These are phyloP conservation scores for Penicillium tannophilum DNA, from an alignment of 495 filamentous ascomycete genomes.

Conservation along the genomic window DNA sequence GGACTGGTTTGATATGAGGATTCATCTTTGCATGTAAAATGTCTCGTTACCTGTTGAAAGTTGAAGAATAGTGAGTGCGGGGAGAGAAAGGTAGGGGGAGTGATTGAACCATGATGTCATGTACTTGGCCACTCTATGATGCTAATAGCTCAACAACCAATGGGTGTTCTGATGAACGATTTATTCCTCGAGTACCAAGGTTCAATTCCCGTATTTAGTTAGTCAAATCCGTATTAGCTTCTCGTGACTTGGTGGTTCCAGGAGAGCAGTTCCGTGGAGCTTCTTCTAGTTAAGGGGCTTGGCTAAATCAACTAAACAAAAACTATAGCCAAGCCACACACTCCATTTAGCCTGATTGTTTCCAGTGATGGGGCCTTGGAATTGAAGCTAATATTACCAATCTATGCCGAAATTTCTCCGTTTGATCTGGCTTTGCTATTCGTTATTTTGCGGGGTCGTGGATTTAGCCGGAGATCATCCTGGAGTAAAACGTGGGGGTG, in stretches of 20 bases:
- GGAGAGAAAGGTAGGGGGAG: neutral
- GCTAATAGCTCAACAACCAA: neutral
- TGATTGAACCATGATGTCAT: slow-evolving; percentile 28
- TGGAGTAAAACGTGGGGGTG: neutral
- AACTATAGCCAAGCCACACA: neutral
- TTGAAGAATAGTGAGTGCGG: neutral
- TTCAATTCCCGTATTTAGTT: neutral
- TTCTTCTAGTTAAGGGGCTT: neutral
- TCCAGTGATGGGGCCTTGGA: neutral
- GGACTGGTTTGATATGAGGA: slow-evolving; percentile 28
- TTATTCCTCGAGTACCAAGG: neutral
- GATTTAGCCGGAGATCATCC: slow-evolving; percentile 2
- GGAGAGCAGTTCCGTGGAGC: neutral
- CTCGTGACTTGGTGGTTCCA: neutral
- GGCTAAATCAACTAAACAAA: neutral
- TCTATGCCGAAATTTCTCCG: neutral
- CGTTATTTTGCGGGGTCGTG: slow-evolving; percentile 9
- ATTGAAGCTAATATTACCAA: neutral
- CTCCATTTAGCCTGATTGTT: neutral
- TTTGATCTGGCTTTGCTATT: neutral
- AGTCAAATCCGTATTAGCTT: neutral
- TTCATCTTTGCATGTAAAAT: neutral
- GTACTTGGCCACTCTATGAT: neutral
- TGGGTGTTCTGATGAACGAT: neutral
- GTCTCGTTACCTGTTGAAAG: neutral